Percentiles rank a stretch among this genome's conserved stretches.
Conservation (phyloP, 2,329 filamentous ascomycete genomes). For the Talaromyces sp. region DNA sequence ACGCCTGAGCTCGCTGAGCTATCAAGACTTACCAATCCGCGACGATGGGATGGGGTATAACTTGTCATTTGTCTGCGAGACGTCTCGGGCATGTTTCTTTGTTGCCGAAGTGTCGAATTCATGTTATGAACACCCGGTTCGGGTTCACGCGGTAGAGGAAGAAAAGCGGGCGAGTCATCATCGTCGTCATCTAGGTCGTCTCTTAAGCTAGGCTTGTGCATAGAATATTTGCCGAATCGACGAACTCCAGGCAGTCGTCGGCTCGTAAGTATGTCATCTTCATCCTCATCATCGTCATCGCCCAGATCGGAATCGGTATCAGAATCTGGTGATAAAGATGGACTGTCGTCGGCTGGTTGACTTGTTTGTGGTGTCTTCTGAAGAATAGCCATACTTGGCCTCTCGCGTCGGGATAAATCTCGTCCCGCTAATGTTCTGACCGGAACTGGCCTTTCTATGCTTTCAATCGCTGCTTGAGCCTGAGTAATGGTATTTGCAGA, state of each 20-base stretch:
- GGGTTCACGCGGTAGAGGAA: constrained; percentile 36
- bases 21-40: constrained; percentile 25
- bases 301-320: constrained; percentile 34
- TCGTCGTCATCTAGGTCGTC: constrained; percentile 42
- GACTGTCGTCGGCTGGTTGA: constrained; percentile 33
- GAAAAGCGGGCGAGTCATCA: constrained; percentile 46
- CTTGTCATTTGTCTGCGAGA: constrained; percentile 30
- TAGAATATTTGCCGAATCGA: constrained; percentile 41
- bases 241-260: constrained; percentile 31
- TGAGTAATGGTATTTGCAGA: constrained; percentile 33
- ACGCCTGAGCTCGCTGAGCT: constrained; percentile 39
- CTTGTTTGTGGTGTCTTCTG: constrained; percentile 31
- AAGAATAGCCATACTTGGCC: constrained; percentile 22
- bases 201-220: constrained; percentile 30
- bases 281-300: constrained; percentile 9
- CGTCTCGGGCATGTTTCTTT: constrained; percentile 27
- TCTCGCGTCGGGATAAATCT: constrained; percentile 29
- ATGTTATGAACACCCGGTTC: constrained; percentile 32
- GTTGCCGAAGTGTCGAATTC: constrained; percentile 41
- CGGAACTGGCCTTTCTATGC: constrained; percentile 26
- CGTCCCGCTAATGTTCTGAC: constrained; percentile 22
- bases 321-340: constrained; percentile 30
- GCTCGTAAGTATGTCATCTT: constrained; percentile 23
- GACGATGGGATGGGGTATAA: constrained; percentile 22
- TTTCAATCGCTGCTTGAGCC: constrained; percentile 24